Conservation (phyloP, 345 rosid species). For the Eutrema yunnanense region DNA sequence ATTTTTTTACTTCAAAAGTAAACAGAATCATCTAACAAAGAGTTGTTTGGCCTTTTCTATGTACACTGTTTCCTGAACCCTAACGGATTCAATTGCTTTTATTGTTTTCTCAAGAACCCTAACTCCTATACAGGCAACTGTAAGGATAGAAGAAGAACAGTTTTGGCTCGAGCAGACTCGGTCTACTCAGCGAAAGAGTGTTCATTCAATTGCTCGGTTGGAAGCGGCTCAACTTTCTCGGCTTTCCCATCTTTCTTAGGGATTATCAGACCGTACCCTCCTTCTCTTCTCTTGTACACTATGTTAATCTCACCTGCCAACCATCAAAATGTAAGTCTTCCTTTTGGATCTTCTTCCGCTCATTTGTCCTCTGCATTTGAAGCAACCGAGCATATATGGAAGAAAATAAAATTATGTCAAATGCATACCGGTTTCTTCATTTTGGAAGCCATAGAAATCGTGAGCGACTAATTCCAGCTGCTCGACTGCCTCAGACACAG, state of each 20-base stretch:
- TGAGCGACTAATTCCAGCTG: conserved; percentile 83
- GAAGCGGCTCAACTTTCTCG: conserved; percentile 57
- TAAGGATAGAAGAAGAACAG: background rate
- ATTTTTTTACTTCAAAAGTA: background rate
- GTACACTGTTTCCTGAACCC: conserved; percentile 1
- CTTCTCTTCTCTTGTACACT: conserved; percentile 73
- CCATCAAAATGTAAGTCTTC: conserved; percentile 7
- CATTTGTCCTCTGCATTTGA: background rate
- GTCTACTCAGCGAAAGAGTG: conserved; percentile 44
- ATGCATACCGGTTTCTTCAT: conserved; percentile 79
- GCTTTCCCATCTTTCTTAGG: conserved; percentile 62
- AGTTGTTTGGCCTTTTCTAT: background rate
- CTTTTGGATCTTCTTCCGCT: background rate
- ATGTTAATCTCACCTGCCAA: conserved; percentile 80
- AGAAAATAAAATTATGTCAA: background rate
- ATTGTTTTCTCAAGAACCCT: conserved; percentile 5
- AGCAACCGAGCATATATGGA: background rate
- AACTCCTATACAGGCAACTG: background rate
- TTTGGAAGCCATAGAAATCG: conserved; percentile 81
- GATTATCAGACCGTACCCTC: conserved; percentile 86
- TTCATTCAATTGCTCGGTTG: conserved; percentile 48
- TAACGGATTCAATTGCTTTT: background rate
- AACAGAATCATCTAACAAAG: conserved; percentile 4
- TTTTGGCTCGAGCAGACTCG: background rate
- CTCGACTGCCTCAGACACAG: conserved; percentile 72